Evolutionary conservation across 1,284 basidiomycete genomes (phyloP).

Genomic region (Exobasidium cylindrosporum): DNA sequence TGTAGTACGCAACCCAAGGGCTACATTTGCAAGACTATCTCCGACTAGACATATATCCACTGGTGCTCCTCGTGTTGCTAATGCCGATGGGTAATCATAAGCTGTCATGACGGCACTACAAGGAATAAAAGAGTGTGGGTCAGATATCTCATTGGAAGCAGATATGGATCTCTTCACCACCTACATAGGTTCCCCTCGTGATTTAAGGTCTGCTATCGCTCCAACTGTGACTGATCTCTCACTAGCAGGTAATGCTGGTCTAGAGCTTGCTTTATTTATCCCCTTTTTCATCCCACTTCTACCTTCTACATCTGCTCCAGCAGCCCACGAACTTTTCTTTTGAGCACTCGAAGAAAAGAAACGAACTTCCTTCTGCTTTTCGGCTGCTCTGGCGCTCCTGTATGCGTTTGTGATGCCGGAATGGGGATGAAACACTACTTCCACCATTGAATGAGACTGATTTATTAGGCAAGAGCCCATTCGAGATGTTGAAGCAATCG

Average conservation of each 20-base stretch:
- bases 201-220: conserved; percentile 2
- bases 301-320: neutral
- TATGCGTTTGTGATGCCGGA: neutral
- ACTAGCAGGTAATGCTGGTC: neutral
- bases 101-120: conserved; percentile 45
- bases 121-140: neutral
- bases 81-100: conserved; percentile 47
- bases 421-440: neutral
- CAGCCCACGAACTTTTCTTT: neutral
- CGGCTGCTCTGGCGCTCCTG: neutral
- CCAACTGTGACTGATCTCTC: conserved; percentile 7
- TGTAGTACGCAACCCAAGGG: conserved; percentile 43
- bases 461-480: neutral
- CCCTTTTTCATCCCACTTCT: neutral
- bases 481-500: neutral
- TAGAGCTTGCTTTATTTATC: neutral
- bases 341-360: neutral
- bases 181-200: conserved; percentile 1
- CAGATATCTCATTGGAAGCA: too few relatives aligned
- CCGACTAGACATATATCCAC: conserved; percentile 52
- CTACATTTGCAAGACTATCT: conserved; percentile 53
- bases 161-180: neutral
- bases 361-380: neutral
- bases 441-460: neutral
- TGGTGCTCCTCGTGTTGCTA: conserved; percentile 42